Evolutionary conservation across 192 early-diverging fungal species (phyloP).

Genomic region (Backusella sp.): DNA sequence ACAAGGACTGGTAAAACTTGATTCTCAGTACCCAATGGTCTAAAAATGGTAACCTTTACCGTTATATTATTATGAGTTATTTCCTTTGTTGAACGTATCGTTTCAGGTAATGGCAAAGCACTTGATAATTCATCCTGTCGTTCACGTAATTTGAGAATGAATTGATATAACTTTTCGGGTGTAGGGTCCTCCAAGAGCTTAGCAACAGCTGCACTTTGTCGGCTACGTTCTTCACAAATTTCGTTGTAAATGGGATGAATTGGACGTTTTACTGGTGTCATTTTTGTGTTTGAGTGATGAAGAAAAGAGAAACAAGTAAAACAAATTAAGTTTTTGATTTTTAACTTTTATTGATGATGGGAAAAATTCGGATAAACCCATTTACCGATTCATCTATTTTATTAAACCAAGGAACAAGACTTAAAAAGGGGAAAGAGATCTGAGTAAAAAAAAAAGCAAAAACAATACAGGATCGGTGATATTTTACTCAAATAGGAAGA

Average conservation of each 20-base stretch:
- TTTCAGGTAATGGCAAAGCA: background rate
- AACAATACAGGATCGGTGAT: background rate
- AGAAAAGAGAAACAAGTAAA: background rate
- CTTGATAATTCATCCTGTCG: background rate
- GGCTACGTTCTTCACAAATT: background rate
- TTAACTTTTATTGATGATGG: background rate
- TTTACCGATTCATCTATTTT: background rate
- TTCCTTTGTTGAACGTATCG: background rate
- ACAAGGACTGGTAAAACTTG: background rate
- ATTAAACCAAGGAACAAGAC: background rate
- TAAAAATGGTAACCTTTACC: background rate
- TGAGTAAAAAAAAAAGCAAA: background rate
- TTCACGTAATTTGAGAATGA: background rate
- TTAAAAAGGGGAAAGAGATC: background rate
- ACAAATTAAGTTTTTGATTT: background rate
- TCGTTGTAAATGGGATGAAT: slow-evolving; percentile 11
- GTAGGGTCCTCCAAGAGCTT: background rate
- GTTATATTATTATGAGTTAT: background rate
- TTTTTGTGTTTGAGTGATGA: background rate
- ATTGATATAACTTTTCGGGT: slow-evolving; percentile 3
- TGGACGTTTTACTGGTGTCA: background rate
- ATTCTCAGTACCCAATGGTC: slow-evolving; percentile 1
- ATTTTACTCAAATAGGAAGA: slow-evolving; percentile 1
- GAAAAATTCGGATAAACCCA: background rate
- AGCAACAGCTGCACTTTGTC: background rate